Percentiles rank a stretch among this genome's conserved stretches.
Conservation (phyloP, 2,329 filamentous ascomycete genomes). For the Colletotrichum sp. region DNA sequence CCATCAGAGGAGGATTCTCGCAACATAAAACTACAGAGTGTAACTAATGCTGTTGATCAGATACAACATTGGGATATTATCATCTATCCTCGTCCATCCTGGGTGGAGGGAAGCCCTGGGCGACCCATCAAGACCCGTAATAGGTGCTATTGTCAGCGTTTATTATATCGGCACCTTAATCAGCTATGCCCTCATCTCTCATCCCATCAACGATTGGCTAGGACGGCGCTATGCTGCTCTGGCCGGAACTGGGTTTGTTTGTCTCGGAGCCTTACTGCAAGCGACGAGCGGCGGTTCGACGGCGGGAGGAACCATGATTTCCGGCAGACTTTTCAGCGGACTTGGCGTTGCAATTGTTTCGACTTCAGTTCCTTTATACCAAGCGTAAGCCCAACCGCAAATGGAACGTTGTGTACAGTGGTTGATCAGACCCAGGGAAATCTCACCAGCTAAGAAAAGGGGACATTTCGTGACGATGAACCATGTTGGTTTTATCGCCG, state of each 20-base stretch:
- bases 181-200: slow-evolving; percentile 60
- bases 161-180: slow-evolving; percentile 64
- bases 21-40: neutral
- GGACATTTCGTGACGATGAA: slow-evolving; percentile 64
- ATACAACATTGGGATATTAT: slow-evolving; percentile 64
- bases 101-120: slow-evolving; percentile 56
- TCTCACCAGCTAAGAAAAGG: slow-evolving; percentile 57
- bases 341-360: slow-evolving; percentile 60
- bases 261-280: slow-evolving; percentile 54
- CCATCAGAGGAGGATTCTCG: neutral
- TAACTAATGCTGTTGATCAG: slow-evolving; percentile 28
- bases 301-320: slow-evolving; percentile 53
- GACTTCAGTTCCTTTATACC: slow-evolving; percentile 62
- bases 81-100: slow-evolving; percentile 60
- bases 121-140: slow-evolving; percentile 45
- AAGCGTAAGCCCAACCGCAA: slow-evolving; percentile 43
- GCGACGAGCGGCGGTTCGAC: slow-evolving; percentile 43
- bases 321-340: slow-evolving; percentile 57
- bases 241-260: slow-evolving; percentile 49
- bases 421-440: slow-evolving; percentile 45
- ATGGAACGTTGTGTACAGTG: neutral
- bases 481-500: slow-evolving; percentile 62
- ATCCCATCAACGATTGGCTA: slow-evolving; percentile 53
- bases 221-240: slow-evolving; percentile 58
- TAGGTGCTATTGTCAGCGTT: slow-evolving; percentile 58